A percentile compares a stretch with the other conserved stretches of the same genome.
Evolutionary conservation across 1,284 basidiomycete genomes (phyloP).

Genomic region (Neolentinus lepideus): DNA sequence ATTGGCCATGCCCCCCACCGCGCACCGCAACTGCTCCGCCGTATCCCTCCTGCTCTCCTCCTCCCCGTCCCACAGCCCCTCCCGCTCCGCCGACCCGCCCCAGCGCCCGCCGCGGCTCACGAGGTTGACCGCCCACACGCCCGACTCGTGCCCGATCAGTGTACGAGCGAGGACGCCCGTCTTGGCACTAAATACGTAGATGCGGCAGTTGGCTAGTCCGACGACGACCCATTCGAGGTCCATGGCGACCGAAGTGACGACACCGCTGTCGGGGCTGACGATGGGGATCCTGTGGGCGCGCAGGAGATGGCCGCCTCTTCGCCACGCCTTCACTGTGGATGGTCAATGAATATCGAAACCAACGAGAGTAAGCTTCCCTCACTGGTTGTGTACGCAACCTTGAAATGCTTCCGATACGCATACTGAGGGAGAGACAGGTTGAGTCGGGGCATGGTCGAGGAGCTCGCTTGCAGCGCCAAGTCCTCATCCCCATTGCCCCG

Average conservation of each 20-base stretch:
- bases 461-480: neutral
- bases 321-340: constrained; percentile 78
- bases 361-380: constrained; percentile 1
- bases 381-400: constrained; percentile 4
- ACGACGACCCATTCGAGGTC: constrained; percentile 85
- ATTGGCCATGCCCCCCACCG: constrained; percentile 11
- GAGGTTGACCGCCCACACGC: constrained; percentile 90
- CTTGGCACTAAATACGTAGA: constrained; percentile 81
- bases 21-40: neutral
- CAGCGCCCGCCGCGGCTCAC: constrained; percentile 35
- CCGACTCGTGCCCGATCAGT: constrained; percentile 79
- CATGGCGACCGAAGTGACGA: constrained; percentile 85
- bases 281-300: constrained; percentile 63
- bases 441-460: neutral
- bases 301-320: constrained; percentile 71
- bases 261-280: constrained; percentile 52
- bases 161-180: constrained; percentile 78
- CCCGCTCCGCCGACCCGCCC: constrained; percentile 2
- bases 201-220: constrained; percentile 83
- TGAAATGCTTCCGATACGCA: neutral
- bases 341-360: neutral
- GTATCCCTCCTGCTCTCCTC: constrained; percentile 1
- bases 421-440: neutral
- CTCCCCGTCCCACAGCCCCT: neutral
- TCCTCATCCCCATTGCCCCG: constrained; percentile 3